Conservation (phyloP, 768 basidiomycete genomes). For the Roridomyces roridus region DNA sequence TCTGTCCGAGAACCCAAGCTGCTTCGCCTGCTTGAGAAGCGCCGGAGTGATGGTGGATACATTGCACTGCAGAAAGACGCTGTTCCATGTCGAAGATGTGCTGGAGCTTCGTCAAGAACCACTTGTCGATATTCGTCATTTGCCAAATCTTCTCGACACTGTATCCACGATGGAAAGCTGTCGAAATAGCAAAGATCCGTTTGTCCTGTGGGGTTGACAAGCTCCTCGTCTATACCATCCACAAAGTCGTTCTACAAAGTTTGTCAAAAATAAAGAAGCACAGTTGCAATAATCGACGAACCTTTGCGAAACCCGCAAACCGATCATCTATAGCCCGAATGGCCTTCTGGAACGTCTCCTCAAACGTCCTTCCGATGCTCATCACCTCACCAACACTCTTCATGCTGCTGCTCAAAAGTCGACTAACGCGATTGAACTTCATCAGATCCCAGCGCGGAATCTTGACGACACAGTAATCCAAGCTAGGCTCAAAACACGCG, state of each 20-base stretch:
- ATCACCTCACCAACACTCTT: constrained; percentile 99
- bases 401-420: constrained; percentile 93
- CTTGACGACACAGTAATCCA: constrained; percentile 98
- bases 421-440: constrained; percentile 95
- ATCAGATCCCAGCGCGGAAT: constrained; percentile 99
- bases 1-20: constrained; percentile 94
- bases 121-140: constrained; percentile 98
- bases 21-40: constrained; percentile 83
- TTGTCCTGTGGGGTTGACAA: constrained; percentile 95
- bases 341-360: constrained; percentile 98
- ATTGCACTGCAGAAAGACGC: constrained; percentile 65
- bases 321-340: constrained; percentile 96
- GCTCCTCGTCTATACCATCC: constrained; percentile 91
- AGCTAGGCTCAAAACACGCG: constrained; percentile 96
- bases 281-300: constrained; percentile 22
- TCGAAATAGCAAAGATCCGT: constrained; percentile 95
- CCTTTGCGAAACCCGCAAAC: constrained; percentile 92
- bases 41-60: constrained; percentile 67
- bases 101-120: constrained; percentile 93
- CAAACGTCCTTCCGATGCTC: constrained; percentile 98
- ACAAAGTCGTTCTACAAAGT: constrained; percentile 79
- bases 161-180: constrained; percentile 92
- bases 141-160: constrained; percentile 96
- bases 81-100: constrained; percentile 86
- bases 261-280: neutral